These are phyloP conservation scores for Starmera caribaea DNA, from an alignment of 805 yeast genomes.

Conservation along the genomic window DNA sequence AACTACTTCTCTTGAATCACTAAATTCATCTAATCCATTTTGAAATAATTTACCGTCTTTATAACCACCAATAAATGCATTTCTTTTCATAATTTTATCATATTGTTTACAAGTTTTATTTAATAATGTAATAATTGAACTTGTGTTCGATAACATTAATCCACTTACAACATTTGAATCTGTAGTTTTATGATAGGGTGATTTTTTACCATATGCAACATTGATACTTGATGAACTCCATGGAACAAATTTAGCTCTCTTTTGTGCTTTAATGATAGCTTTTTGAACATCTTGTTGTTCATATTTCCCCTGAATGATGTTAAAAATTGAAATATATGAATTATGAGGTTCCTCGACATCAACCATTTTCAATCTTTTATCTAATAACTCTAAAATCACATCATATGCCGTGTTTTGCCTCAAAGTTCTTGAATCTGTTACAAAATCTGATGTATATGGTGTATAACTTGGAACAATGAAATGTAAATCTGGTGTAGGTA, in stretches of 20 bases:
- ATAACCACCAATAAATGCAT: slow-evolving; percentile 80
- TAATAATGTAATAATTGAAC: slow-evolving; percentile 62
- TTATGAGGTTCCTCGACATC: slow-evolving; percentile 32
- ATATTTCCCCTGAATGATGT: slow-evolving; percentile 52
- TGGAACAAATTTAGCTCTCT: slow-evolving; percentile 68
- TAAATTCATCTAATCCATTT: slow-evolving; percentile 55
- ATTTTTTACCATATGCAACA: slow-evolving; percentile 63
- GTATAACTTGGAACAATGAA: slow-evolving; percentile 65
- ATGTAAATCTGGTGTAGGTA: slow-evolving; percentile 81
- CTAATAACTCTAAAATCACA: slow-evolving; percentile 71
- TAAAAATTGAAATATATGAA: slow-evolving; percentile 58
- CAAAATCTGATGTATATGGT: slow-evolving; percentile 66
- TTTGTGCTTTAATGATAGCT: slow-evolving; percentile 53
- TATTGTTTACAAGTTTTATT: slow-evolving; percentile 63
- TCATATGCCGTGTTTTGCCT: slow-evolving; percentile 76
- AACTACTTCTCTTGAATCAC: slow-evolving; percentile 65
- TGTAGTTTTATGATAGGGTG: slow-evolving; percentile 37
- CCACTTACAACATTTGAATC: slow-evolving; percentile 55
- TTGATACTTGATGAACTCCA: slow-evolving; percentile 79
- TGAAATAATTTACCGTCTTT: slow-evolving; percentile 31
- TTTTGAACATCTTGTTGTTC: slow-evolving; percentile 68
- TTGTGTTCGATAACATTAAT: slow-evolving; percentile 72
- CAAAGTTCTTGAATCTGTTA: slow-evolving; percentile 46
- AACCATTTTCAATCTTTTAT: slow-evolving; percentile 71
- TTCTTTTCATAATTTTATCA: slow-evolving; percentile 67